Conservation (phyloP, 768 basidiomycete genomes). For the Pleurotus pulmonarius region DNA sequence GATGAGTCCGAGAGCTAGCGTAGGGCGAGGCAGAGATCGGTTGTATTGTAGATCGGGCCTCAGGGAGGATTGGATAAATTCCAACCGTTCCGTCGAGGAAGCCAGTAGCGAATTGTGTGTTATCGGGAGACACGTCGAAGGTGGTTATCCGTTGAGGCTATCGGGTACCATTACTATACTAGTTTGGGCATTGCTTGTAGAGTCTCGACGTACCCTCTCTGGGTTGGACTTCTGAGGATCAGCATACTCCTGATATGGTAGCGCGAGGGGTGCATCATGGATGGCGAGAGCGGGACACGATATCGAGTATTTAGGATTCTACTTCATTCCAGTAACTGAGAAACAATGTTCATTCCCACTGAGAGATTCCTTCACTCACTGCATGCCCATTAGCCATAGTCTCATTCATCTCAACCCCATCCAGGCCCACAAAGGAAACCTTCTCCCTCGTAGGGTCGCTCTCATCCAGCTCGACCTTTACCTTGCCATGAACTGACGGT, state of each 20-base stretch:
- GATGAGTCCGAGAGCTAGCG: constrained; percentile 31
- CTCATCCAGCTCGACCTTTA: constrained; percentile 51
- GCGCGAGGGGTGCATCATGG: constrained; percentile 39
- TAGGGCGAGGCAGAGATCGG: constrained; percentile 13
- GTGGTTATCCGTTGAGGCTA: constrained; percentile 57
- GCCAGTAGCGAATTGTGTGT: constrained; percentile 54
- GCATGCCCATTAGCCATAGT: constrained; percentile 14
- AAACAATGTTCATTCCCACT: not conserved
- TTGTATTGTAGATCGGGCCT: constrained; percentile 14
- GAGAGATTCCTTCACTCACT: constrained; percentile 22
- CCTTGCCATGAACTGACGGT: constrained; percentile 62
- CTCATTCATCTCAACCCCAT: not conserved
- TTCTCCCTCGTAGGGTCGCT: constrained; percentile 48
- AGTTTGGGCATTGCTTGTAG: not conserved
- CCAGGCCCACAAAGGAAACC: constrained; percentile 27
- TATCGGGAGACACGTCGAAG: constrained; percentile 60
- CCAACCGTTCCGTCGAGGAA: constrained; percentile 57
- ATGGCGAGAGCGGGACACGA: constrained; percentile 47
- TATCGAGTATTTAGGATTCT: constrained; percentile 34
- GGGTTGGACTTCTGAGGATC: constrained; percentile 42
- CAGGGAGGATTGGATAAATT: constrained; percentile 37
- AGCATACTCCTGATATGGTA: constrained; percentile 49
- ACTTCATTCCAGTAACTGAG: constrained; percentile 1
- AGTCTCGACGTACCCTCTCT: constrained; percentile 28
- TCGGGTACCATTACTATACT: not conserved